Evolutionary conservation across 805 yeast genomes (phyloP), one percentile per base, ranked within the genome.

Genomic region (Teunomyces atbi): DNA sequence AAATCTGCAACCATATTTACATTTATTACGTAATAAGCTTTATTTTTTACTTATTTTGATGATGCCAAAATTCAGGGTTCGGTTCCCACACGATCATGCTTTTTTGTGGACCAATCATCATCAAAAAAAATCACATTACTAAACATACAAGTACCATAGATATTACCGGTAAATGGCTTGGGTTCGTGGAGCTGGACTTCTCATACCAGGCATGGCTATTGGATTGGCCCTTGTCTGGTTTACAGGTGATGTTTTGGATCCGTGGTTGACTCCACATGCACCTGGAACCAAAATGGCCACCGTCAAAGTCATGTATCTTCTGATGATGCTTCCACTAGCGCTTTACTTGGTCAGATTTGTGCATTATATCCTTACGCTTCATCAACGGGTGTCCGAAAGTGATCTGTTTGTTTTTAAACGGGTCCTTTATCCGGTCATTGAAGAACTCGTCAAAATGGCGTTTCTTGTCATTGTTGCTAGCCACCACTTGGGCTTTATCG

Each of bases 331-430:
- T 23, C 52, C 42, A 6, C 45, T 33, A 7, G 13, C 35, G 16
- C 39, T 27, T 10, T 47, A 47, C 42, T 7, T 52, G 12, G 23
- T 49, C 8, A 41, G 43, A 13, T 47, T 52, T 15, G 27, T 50
- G 21, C 48, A 49, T 23, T 47, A 49, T 30, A 41, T 57, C 11
- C 44, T 52, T 16, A 54, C 58, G 21, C 35, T 55, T 15, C 43
- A 33, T 4, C 38, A n/a, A 18, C 10, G 21, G 37, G 42, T 38
- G 16, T 27, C 18, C 2, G 13, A 19, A 15, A 16, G 27, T 33
- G 45, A 44, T 41, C 49, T 55, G 12, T 36, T 36, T 21, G 26
- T 36, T 15, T 36, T 36, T 8, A 15, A 12, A 12, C 39, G 39
- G 11, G 12, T 12, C 7, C 4, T 21, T 39, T 52, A 37, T 19